Evolutionary conservation across 768 basidiomycete species (phyloP).

Genomic region (Lactarius deliciosus): DNA sequence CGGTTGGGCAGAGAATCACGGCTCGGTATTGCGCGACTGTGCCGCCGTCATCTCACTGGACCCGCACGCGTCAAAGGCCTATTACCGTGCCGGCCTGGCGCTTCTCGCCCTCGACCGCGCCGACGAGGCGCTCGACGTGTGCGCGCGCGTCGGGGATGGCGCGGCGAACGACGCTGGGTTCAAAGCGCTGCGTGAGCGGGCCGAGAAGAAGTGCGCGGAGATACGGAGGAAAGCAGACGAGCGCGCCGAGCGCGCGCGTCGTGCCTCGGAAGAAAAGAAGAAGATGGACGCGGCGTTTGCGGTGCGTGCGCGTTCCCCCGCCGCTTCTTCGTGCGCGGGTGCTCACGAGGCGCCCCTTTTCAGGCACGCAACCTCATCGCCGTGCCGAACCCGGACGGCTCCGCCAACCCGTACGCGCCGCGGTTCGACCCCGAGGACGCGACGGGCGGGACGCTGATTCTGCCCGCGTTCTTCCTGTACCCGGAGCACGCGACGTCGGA

Average conservation of each 20-base stretch:
- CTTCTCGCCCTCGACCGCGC: constrained; percentile 69
- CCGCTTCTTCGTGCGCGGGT: constrained; percentile 5
- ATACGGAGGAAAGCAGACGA: constrained; percentile 54
- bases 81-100: constrained; percentile 81
- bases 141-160: constrained; percentile 61
- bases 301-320: constrained; percentile 45
- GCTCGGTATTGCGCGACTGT: constrained; percentile 82
- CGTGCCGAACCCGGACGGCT: constrained; percentile 49
- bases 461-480: constrained; percentile 93
- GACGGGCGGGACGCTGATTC: constrained; percentile 56
- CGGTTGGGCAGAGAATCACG: constrained; percentile 70
- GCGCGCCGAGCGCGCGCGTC: constrained; percentile 48
- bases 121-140: constrained; percentile 84
- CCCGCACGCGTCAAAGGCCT: constrained; percentile 71
- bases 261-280: constrained; percentile 52
- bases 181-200: constrained; percentile 47
- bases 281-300: constrained; percentile 59
- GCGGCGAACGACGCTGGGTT: constrained; percentile 60
- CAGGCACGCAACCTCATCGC: constrained; percentile 75
- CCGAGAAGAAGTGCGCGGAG: constrained; percentile 46
- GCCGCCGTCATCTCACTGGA: constrained; percentile 68
- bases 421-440: constrained; percentile 68
- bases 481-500: constrained; percentile 89
- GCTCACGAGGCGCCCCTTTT: not conserved
- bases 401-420: constrained; percentile 58